Evolutionary conservation across 257 asterid species (phyloP).

Genomic region (Nicotiana benthamiana): DNA sequence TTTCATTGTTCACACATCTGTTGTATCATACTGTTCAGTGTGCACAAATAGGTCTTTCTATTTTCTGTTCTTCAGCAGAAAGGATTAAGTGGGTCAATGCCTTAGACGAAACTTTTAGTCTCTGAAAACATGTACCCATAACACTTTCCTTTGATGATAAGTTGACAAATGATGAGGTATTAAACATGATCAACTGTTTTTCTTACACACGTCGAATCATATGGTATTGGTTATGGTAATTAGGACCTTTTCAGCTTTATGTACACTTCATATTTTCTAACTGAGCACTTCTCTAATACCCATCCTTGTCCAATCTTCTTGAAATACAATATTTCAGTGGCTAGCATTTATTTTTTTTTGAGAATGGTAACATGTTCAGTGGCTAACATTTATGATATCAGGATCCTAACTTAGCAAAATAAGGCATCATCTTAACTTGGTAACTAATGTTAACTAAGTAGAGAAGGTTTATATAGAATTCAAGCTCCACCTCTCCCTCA

Average conservation of each 20-base stretch:
- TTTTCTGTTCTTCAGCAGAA: neutral
- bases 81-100: neutral
- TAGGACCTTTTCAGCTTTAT: neutral
- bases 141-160: neutral
- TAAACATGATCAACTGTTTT: neutral
- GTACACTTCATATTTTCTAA: neutral
- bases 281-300: neutral
- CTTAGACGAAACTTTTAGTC: neutral
- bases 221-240: neutral
- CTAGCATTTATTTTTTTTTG: neutral
- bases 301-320: neutral
- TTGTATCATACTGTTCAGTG: no score
- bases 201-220: neutral
- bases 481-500: neutral
- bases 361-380: no score
- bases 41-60: no score
- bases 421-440: neutral
- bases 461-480: neutral
- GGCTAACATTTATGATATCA: neutral
- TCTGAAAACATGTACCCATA: neutral
- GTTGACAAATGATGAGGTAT: no score
- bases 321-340: neutral
- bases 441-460: neutral
- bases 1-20: no score
- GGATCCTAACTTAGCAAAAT: neutral